Evolutionary conservation across 179 eudicot genomes (phyloP), one percentile per base, ranked within the genome.

Genomic region (Silene noctiflora): DNA sequence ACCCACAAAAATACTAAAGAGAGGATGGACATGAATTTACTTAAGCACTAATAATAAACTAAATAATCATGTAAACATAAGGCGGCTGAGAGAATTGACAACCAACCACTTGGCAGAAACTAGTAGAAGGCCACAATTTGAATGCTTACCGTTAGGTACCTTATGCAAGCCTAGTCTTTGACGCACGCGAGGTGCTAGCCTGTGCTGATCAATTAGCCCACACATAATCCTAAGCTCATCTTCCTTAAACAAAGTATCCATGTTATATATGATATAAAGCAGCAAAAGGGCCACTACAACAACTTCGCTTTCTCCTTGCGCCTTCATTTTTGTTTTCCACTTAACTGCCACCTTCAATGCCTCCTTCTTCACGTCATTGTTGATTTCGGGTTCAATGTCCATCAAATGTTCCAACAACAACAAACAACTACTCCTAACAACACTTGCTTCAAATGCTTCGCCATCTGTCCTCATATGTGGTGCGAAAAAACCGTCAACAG

Each of bases 401-500:
- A 71, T 76, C 60, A 85, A 72, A 81, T 76, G 81, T 67, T 83
- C 83, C 56, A 85, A 73, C 58, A 85, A 65, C 31, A 83, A 22
- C 68, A 81, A 74, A 61, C 88, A 85, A 42, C 78, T 83, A 71
- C 78, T 83, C 76, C 86, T 72, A 4, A 80, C 87, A 35, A 74
- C 75, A 21, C 33, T 62, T 27, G 67, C 29, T 63, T 80, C 80
- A 4, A 39, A 75, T 66, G 64, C 82, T n/a, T 58, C 29, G 35
- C 81, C 74, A 31, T 72, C 84, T 61, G 78, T 75, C 63, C 66
- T 77, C 73, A 82, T 61, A 79, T 75, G 85, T 0, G 88, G 86
- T 46, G 84, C 81, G 68, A 80, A 86, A 67, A 86, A 84, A 42
- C 85, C 87, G 16, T 68, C 76, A 75, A 86, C 66, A 24, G 89